Evolutionary conservation across 2,329 filamentous ascomycete species (phyloP).

Genomic region (Aspergillus sclerotialis): DNA sequence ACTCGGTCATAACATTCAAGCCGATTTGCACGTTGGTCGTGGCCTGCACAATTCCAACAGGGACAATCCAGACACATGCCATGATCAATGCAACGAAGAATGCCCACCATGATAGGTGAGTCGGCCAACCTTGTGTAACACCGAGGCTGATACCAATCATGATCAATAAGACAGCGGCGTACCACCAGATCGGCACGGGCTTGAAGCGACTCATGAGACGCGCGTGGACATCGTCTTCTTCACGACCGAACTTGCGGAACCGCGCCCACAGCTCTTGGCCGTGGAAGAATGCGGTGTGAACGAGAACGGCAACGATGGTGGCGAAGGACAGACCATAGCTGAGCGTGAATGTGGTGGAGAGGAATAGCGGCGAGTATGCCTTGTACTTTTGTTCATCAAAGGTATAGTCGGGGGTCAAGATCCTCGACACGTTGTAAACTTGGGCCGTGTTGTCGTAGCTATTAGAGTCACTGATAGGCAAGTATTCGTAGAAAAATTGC

Average conservation of each 20-base stretch:
- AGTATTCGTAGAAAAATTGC: slow-evolving; percentile 56
- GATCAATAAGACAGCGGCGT: slow-evolving; percentile 37
- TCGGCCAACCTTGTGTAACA: slow-evolving; percentile 49
- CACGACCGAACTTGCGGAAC: slow-evolving; percentile 51
- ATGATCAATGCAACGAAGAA: slow-evolving; percentile 62
- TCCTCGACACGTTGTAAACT: slow-evolving; percentile 56
- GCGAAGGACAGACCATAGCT: slow-evolving; percentile 68
- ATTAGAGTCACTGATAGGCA: slow-evolving; percentile 63
- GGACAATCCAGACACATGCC: slow-evolving; percentile 57
- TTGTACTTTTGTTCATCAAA: slow-evolving; percentile 59
- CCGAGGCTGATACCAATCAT: slow-evolving; percentile 47
- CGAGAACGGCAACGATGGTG: slow-evolving; percentile 60
- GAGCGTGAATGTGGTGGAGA: slow-evolving; percentile 66
- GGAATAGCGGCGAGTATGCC: slow-evolving; percentile 53
- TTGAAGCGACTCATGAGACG: slow-evolving; percentile 53
- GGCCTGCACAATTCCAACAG: slow-evolving; percentile 57
- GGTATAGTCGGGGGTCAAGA: slow-evolving; percentile 56
- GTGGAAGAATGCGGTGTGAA: slow-evolving; percentile 62
- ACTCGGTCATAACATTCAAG: slow-evolving; percentile 67
- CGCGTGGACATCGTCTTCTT: slow-evolving; percentile 48
- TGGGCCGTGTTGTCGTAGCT: slow-evolving; percentile 66
- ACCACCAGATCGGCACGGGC: slow-evolving; percentile 54
- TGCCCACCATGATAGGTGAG: slow-evolving; percentile 65
- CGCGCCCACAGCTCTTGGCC: slow-evolving; percentile 60
- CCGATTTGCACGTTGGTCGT: slow-evolving; percentile 61